Conservation (phyloP, 140 eudicot genomes). For the Cichorium intybus region DNA sequence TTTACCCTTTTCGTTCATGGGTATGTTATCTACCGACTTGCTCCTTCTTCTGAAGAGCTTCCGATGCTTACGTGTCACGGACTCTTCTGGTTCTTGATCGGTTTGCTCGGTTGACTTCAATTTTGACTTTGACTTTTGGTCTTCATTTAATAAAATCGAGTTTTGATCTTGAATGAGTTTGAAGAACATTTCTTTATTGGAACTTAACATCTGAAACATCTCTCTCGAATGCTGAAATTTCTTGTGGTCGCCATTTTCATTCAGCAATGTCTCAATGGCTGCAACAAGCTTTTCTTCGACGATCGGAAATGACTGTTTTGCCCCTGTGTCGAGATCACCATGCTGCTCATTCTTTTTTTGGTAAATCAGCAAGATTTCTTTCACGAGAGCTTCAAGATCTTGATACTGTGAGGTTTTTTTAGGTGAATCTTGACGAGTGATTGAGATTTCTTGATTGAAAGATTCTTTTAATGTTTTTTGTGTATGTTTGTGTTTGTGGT, state of each 20-base stretch:
- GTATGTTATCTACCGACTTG: slow-evolving; percentile 61
- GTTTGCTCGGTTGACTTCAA: slow-evolving; percentile 25
- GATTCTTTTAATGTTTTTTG: slow-evolving; percentile 36
- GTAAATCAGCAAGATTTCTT: slow-evolving; percentile 58
- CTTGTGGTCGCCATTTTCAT: slow-evolving; percentile 43
- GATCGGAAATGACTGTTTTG: slow-evolving; percentile 31
- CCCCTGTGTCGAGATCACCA: slow-evolving; percentile 28
- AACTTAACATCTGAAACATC: slow-evolving; percentile 59
- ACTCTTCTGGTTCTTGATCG: slow-evolving; percentile 36
- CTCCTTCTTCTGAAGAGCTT: slow-evolving; percentile 76
- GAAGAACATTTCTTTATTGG: slow-evolving; percentile 61
- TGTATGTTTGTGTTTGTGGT: slow-evolving; percentile 20
- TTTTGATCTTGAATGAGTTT: slow-evolving; percentile 73
- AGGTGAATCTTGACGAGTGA: slow-evolving; percentile 30
- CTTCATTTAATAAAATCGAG: slow-evolving; percentile 45
- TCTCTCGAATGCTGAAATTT: slow-evolving; percentile 49
- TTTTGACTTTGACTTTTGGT: slow-evolving; percentile 34
- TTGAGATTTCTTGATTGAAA: slow-evolving; percentile 31
- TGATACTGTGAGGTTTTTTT: slow-evolving; percentile 37
- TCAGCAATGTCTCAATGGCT: slow-evolving; percentile 57
- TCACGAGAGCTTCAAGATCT: slow-evolving; percentile 57
- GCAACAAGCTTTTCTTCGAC: slow-evolving; percentile 56
- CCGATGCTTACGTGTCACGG: slow-evolving; percentile 41
- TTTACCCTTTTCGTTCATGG: slow-evolving; percentile 41
- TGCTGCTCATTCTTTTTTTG: slow-evolving; percentile 33